Conservation (phyloP, 129 eudicot species). For the Solidago caesia region DNA sequence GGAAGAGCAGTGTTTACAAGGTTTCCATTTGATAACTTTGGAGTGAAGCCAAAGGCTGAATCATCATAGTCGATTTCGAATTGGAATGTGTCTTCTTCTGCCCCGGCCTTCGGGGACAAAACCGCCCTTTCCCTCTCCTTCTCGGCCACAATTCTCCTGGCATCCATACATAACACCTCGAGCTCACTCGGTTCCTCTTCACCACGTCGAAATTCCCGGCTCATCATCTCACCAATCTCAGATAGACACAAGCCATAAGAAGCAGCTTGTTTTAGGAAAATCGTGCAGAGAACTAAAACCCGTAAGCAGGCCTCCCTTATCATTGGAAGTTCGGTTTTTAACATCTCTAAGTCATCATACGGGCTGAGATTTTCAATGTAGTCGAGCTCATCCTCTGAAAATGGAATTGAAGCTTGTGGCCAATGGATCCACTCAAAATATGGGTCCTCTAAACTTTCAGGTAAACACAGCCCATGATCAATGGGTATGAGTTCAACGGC, state of each 20-base stretch:
- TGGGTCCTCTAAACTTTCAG: conserved; percentile 90
- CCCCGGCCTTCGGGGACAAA: conserved; percentile 42
- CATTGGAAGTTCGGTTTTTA: conserved; percentile 78
- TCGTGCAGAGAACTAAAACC: conserved; percentile 68
- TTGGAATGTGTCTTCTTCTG: conserved; percentile 53
- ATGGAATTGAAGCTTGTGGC: conserved; percentile 97
- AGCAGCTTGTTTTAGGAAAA: conserved; percentile 90
- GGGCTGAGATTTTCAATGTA: conserved; percentile 79
- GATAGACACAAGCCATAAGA: conserved; percentile 77
- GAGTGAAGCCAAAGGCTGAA: conserved; percentile 39
- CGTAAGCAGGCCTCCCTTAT: conserved; percentile 86
- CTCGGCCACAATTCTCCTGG: conserved; percentile 66
- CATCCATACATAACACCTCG: conserved; percentile 80
- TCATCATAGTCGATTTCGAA: conserved; percentile 78
- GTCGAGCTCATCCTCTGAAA: conserved; percentile 89
- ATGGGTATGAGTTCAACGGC: conserved; percentile 91
- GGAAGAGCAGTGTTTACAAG: conserved; percentile 15
- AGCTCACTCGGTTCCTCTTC: conserved; percentile 98
- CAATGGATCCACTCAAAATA: conserved; percentile 98
- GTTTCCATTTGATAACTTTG: conserved; percentile 42
- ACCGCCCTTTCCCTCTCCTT: conserved; percentile 34
- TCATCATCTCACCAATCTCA: conserved; percentile 98
- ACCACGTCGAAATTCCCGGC: conserved; percentile 77
- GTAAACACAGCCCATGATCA: conserved; percentile 94
- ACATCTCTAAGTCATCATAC: conserved; percentile 55